Conservation (phyloP, 495 filamentous ascomycete species). For the Neurospora sp. region DNA sequence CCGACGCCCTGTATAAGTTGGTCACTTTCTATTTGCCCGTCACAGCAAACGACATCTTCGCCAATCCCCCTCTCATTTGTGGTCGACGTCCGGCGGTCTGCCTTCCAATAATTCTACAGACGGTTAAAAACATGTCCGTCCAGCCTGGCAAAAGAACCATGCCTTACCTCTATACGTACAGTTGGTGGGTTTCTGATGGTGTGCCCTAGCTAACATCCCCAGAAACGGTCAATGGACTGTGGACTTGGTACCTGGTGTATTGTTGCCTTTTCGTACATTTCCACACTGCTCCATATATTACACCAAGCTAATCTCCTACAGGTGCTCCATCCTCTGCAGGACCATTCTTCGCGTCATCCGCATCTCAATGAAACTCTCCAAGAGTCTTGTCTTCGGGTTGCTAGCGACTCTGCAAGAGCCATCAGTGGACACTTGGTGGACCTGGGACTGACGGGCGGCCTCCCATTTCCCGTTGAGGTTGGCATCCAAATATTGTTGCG, state of each 20-base stretch:
- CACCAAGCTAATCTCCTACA: background rate
- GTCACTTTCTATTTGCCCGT: background rate
- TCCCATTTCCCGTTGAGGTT: background rate
- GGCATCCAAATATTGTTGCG: background rate
- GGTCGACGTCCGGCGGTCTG: background rate
- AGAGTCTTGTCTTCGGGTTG: background rate
- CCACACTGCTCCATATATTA: background rate
- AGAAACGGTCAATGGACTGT: background rate
- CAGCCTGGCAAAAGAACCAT: background rate
- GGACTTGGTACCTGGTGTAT: background rate
- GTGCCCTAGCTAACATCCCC: background rate
- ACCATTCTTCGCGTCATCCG: background rate
- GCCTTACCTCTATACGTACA: background rate
- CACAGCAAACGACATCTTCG: background rate
- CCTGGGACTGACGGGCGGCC: background rate
- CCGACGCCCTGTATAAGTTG: background rate
- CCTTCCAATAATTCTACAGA: background rate
- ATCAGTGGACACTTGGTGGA: background rate
- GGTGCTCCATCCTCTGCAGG: background rate
- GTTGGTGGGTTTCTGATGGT: background rate
- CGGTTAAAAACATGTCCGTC: background rate
- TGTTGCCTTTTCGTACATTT: background rate
- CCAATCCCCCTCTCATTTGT: background rate
- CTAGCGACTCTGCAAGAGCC: background rate
- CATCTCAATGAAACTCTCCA: background rate